Conservation (phyloP, 2,329 filamentous ascomycete genomes). For the Pseudogymnoascus sp. region DNA sequence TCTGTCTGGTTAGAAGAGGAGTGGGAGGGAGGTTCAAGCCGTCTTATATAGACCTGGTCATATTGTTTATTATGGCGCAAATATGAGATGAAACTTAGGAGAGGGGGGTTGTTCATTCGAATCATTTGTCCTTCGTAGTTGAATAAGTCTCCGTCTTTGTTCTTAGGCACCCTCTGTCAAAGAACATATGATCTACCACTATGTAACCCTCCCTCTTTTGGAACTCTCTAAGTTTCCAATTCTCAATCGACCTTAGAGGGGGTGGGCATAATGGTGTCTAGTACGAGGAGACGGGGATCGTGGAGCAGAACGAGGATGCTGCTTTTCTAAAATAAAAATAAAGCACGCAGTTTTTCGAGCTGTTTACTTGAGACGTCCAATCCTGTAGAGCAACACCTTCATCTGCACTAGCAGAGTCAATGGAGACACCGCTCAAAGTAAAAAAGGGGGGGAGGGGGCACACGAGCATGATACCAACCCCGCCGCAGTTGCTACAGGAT, state of each 20-base stretch:
- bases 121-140: neutral
- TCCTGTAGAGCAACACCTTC: no score
- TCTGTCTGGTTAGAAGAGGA: neutral
- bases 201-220: no score
- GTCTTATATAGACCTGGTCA: neutral
- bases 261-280: slow-evolving; percentile 68
- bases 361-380: no score
- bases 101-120: neutral
- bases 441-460: no score
- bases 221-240: no score
- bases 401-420: no score
- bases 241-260: slow-evolving; percentile 50
- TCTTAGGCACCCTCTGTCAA: no score
- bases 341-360: no score
- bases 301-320: slow-evolving; percentile 50
- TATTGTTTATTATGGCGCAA: neutral
- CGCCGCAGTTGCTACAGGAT: no score
- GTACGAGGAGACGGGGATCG: slow-evolving; percentile 55
- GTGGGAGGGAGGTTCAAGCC: neutral
- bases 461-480: no score
- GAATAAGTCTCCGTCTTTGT: neutral
- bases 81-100: neutral
- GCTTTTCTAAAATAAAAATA: no score
- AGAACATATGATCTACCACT: no score
- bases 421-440: neutral